Conservation (phyloP, 1,284 basidiomycete genomes). For the Tremellales sp. region DNA sequence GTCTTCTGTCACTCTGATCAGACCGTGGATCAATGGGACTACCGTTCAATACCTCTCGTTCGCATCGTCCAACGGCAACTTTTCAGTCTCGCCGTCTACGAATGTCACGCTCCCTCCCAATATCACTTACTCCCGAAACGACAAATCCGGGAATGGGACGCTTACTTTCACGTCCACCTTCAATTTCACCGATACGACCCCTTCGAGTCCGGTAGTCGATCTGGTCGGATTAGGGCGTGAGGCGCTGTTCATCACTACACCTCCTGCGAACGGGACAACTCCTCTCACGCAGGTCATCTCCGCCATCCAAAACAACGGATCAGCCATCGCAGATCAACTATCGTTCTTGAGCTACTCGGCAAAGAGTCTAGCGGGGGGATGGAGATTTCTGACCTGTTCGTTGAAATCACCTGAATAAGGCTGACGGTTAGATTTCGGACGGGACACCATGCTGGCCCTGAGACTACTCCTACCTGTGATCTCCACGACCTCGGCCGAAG, state of each 20-base stretch:
- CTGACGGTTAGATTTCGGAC: constrained; percentile 45
- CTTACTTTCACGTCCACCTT: constrained; percentile 46
- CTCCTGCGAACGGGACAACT: constrained; percentile 23
- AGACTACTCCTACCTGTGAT: constrained; percentile 50
- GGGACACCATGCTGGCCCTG: constrained; percentile 52
- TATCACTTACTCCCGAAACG: constrained; percentile 41
- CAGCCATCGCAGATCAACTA: constrained; percentile 43
- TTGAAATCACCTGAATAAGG: neutral
- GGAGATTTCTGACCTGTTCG: constrained; percentile 51
- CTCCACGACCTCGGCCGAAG: constrained; percentile 49
- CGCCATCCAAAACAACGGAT: constrained; percentile 38
- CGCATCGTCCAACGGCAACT: constrained; percentile 29
- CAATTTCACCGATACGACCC: constrained; percentile 49
- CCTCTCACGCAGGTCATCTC: constrained; percentile 33
- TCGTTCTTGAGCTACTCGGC: constrained; percentile 44
- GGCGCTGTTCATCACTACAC: constrained; percentile 41
- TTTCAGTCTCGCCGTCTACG: constrained; percentile 37
- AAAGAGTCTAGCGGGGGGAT: constrained; percentile 52
- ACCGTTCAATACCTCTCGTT: constrained; percentile 45
- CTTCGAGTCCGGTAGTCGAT: constrained; percentile 21
- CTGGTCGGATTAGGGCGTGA: constrained; percentile 41
- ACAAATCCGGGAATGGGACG: constrained; percentile 28
- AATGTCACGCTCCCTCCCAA: constrained; percentile 44
- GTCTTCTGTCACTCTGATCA: constrained; percentile 44
- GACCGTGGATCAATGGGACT: constrained; percentile 51